Evolutionary conservation across 768 basidiomycete genomes (phyloP).

Genomic region (Suillus occidentalis): DNA sequence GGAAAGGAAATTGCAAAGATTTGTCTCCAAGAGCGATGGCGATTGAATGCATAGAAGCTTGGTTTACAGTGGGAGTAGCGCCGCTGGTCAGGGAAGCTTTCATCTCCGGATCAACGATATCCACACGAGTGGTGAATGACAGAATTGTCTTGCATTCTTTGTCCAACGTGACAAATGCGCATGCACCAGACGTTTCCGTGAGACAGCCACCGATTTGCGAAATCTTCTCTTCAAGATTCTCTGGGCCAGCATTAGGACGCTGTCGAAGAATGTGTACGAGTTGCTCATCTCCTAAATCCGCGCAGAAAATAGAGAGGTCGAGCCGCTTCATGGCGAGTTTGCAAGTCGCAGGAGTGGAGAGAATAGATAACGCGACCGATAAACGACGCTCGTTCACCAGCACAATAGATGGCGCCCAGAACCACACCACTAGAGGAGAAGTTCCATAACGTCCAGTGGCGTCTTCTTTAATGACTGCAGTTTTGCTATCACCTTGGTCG

Average conservation of each 20-base stretch:
- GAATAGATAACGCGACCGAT: constrained; percentile 19
- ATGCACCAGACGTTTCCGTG: not conserved
- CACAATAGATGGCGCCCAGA: constrained; percentile 12
- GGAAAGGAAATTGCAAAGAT: constrained; percentile 35
- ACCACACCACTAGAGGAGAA: constrained; percentile 24
- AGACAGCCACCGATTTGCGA: constrained; percentile 8
- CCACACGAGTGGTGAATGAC: constrained; percentile 20
- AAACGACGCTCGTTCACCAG: constrained; percentile 16
- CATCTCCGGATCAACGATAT: constrained; percentile 24
- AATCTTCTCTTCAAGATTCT: constrained; percentile 16
- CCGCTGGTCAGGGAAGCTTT: constrained; percentile 19
- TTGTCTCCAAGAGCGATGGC: constrained; percentile 18
- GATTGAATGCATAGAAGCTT: not conserved
- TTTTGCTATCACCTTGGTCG: constrained; percentile 20
- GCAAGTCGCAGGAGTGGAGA: constrained; percentile 12
- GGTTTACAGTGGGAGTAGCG: constrained; percentile 18
- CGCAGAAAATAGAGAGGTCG: not conserved
- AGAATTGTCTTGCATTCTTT: constrained; percentile 13
- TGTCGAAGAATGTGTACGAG: not conserved
- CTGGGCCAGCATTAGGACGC: constrained; percentile 13
- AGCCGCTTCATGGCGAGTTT: constrained; percentile 7
- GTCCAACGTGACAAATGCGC: constrained; percentile 16
- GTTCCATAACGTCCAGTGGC: constrained; percentile 16
- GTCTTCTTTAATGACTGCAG: constrained; percentile 16
- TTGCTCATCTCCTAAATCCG: not conserved